A percentile compares a stretch with the other conserved stretches of the same genome.
Conservation (phyloP, 1,139 yeast species). For the Yamadazyma dushanensis region DNA sequence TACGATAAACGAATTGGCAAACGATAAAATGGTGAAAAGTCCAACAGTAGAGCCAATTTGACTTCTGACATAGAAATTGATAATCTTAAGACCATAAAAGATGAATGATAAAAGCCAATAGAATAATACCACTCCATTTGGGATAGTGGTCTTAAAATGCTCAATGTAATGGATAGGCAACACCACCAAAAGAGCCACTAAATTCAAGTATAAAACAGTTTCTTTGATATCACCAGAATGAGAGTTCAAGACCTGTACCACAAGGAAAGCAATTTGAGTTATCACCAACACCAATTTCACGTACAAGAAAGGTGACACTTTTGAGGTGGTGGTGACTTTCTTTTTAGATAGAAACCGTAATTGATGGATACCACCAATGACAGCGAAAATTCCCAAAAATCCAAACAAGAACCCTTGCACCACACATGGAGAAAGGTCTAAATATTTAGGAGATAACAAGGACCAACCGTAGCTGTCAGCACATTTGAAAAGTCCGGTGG, state of each 20-base stretch:
- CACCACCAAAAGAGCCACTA: conserved; percentile 49
- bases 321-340: conserved; percentile 32
- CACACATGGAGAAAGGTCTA: conserved; percentile 82
- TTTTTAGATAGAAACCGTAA: conserved; percentile 34
- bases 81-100: conserved; percentile 38
- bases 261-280: conserved; percentile 39
- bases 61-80: conserved; percentile 52
- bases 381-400: conserved; percentile 49
- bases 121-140: conserved; percentile 68
- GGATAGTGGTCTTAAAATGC: conserved; percentile 60
- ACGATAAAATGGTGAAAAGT: conserved; percentile 46
- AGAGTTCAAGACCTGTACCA: conserved; percentile 24
- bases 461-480: conserved; percentile 66
- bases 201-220: conserved; percentile 39
- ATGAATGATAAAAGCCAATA: conserved; percentile 69
- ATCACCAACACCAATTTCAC: conserved; percentile 42
- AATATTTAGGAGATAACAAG: conserved; percentile 56
- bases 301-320: conserved; percentile 42
- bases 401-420: conserved; percentile 68
- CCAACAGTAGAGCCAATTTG: conserved; percentile 31
- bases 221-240: conserved; percentile 40
- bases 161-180: conserved; percentile 68
- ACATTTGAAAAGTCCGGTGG: conserved; percentile 11
- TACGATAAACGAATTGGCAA: conserved; percentile 51
- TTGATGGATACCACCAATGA: conserved; percentile 54